Percentiles rank a stretch among this genome's conserved stretches.
These are phyloP conservation scores for Spiromastix sp. DNA, from an alignment of 2,329 filamentous ascomycete genomes.

Conservation along the genomic window DNA sequence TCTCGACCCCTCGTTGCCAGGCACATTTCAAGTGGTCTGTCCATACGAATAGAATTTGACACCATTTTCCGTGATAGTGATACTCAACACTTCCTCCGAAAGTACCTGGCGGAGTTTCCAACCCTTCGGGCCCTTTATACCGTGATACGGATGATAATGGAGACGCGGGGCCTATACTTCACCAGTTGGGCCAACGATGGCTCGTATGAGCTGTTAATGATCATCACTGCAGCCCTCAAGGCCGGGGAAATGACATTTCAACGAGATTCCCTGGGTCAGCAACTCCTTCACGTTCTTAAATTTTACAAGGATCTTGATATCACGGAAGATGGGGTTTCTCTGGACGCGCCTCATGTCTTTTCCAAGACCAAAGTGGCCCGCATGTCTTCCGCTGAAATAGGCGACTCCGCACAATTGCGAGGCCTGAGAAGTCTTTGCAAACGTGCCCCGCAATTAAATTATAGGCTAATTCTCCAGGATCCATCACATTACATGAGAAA, in stretches of 20 bases:
- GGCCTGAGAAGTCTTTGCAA: slow-evolving; percentile 31
- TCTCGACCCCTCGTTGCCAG: slow-evolving; percentile 24
- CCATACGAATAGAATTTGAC: slow-evolving; percentile 42
- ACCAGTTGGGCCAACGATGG: slow-evolving; percentile 40
- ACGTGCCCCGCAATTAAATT: slow-evolving; percentile 23
- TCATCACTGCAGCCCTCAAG: slow-evolving; percentile 45
- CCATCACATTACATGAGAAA: slow-evolving; percentile 49
- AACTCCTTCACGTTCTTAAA: slow-evolving; percentile 39
- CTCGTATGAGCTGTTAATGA: slow-evolving; percentile 46
- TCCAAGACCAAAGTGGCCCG: slow-evolving; percentile 20
- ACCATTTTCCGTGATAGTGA: no score
- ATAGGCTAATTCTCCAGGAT: slow-evolving; percentile 42
- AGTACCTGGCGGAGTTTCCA: slow-evolving; percentile 40
- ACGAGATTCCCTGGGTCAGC: slow-evolving; percentile 24
- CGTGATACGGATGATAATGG: slow-evolving; percentile 40
- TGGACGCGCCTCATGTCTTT: slow-evolving; percentile 38
- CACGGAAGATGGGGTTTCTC: slow-evolving; percentile 36
- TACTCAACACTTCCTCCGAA: slow-evolving; percentile 32
- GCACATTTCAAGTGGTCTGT: slow-evolving; percentile 39
- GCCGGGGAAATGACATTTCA: slow-evolving; percentile 26
- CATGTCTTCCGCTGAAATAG: slow-evolving; percentile 3
- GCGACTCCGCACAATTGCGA: slow-evolving; percentile 15
- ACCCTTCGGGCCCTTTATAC: slow-evolving; percentile 40
- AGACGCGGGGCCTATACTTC: slow-evolving; percentile 40
- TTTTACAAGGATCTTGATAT: slow-evolving; percentile 41